Evolutionary conservation across 257 asterid genomes (phyloP), one percentile per base, ranked within the genome.

Genomic region (Solanum dulcamara): DNA sequence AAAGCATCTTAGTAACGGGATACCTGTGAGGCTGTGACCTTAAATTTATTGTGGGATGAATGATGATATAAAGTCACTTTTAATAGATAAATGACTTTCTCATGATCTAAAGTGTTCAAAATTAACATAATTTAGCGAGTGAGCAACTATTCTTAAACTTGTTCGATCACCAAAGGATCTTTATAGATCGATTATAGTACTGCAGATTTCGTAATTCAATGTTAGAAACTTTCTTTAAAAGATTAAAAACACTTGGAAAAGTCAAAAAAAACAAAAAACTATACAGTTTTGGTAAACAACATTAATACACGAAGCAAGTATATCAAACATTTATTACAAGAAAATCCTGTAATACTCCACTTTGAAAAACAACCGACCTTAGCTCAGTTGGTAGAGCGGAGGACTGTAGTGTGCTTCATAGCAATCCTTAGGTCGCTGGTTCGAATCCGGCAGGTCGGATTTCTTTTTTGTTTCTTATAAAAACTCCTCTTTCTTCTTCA

Each of bases 381-480:
- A 84, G 89, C 87, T 87, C 85, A 87, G 87, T 80, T 87, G 87
- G 89, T 80, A 87, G 89, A 87, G 89, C 89, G 89, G 89, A 80
- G 85, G 87, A 87, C 89, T 87, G 87, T 84, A 84, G 87, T 66
- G 59, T 13, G 22, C 9, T 10, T 4, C 44, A 44, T 72, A 82
- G 86, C 67, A 32, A 26, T 59, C 38, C 50, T 86, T 84, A 81
- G 89, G 89, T 88, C 88, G 84, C 91, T 84, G 88, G 89, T 88
- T 86, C 87, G 88, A 81, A 84, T 86, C 89, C 89, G 88, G 89
- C 85, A 84, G 85, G 88, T 88, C 88, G 91, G 93, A 90, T 0
- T 24, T 13, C 4, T 38, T 40, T 4, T 13, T 10, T 2, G 8
- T 18, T 28, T 20, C 42, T 7, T 3, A 4, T 48, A 0, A 7